Evolutionary conservation across 2,329 filamentous ascomycete genomes (phyloP).

Genomic region (Ophiostoma quercus): DNA sequence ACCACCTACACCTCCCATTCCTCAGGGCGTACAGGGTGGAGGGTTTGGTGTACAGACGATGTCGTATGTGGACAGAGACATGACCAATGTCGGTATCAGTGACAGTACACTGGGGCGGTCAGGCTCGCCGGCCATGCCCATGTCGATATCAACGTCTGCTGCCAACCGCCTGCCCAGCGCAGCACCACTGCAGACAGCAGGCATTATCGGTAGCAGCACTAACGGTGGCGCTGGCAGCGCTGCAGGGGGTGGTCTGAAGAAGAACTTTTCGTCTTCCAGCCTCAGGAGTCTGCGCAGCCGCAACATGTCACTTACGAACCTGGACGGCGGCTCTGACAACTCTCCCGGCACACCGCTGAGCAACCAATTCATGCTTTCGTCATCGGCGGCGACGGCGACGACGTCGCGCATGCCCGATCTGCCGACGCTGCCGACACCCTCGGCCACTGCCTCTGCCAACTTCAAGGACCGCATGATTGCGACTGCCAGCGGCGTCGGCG

Average conservation of each 20-base stretch:
- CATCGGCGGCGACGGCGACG: conserved; percentile 30
- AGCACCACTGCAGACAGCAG: conserved; percentile 5
- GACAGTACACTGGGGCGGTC: conserved; percentile 4
- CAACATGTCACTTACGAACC: conserved; percentile 62
- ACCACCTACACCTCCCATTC: conserved; percentile 36
- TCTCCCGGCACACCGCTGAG: conserved; percentile 72
- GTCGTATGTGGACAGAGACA: not conserved
- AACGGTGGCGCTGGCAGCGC: not conserved
- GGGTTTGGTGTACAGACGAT: not conserved
- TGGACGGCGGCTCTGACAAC: conserved; percentile 55
- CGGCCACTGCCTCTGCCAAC: conserved; percentile 54
- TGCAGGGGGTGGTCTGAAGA: conserved; percentile 47
- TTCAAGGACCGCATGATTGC: conserved; percentile 53
- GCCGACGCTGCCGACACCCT: conserved; percentile 63
- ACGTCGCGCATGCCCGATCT: conserved; percentile 49
- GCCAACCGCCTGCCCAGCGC: conserved; percentile 3
- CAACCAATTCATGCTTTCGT: conserved; percentile 50
- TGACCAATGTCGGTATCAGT: not conserved
- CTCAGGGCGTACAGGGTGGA: conserved; percentile 26
- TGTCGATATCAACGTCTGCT: conserved; percentile 4
- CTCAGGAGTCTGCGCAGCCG: conserved; percentile 66
- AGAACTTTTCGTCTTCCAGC: conserved; percentile 67
- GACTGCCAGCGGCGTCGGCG: conserved; percentile 56
- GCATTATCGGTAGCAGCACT: conserved; percentile 31
- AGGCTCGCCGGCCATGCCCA: conserved; percentile 10